Percentiles rank a stretch among this genome's conserved stretches.
These are phyloP conservation scores for Myxozyma kluyveri DNA, from an alignment of 805 yeast species.

Conservation along the genomic window DNA sequence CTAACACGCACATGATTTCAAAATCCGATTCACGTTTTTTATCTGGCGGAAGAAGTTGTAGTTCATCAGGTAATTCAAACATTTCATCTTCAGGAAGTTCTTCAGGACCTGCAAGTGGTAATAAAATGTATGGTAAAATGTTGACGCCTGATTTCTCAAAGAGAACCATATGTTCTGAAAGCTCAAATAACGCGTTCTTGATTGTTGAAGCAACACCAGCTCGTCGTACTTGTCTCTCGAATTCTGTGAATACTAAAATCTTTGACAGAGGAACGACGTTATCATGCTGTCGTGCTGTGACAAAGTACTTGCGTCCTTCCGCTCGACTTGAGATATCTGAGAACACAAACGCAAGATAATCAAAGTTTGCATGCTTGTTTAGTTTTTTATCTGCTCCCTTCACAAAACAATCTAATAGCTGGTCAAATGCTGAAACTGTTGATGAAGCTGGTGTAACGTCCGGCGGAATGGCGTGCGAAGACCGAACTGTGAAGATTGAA, in stretches of 20 bases:
- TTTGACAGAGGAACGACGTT: conserved; percentile 76
- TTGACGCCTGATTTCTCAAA: conserved; percentile 63
- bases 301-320: conserved; percentile 63
- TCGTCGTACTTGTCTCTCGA: conserved; percentile 72
- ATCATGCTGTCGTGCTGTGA: conserved; percentile 70
- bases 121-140: conserved; percentile 72
- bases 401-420: conserved; percentile 84
- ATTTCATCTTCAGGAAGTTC: conserved; percentile 80
- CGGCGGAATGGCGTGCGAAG: conserved; percentile 1
- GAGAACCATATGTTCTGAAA: conserved; percentile 60
- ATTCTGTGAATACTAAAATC: conserved; percentile 76
- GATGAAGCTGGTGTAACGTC: conserved; percentile 4
- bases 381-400: conserved; percentile 72
- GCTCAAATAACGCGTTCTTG: conserved; percentile 82
- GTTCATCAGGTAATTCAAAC: conserved; percentile 82
- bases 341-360: conserved; percentile 81
- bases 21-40: conserved; percentile 71
- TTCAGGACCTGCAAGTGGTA: conserved; percentile 77
- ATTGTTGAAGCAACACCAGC: conserved; percentile 92
- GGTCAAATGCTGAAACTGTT: conserved; percentile 53
- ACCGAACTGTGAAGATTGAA: conserved; percentile 10
- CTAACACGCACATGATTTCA: conserved; percentile 61
- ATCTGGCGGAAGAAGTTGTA: conserved; percentile 73
- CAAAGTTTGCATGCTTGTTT: conserved; percentile 71
- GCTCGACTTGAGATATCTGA: conserved; percentile 73